A percentile compares a stretch with the other conserved stretches of the same genome.
phyloP scores from a whole-genome alignment of 2,329 filamentous ascomycete species.

The Acrodontium crateriforme region DNA sequence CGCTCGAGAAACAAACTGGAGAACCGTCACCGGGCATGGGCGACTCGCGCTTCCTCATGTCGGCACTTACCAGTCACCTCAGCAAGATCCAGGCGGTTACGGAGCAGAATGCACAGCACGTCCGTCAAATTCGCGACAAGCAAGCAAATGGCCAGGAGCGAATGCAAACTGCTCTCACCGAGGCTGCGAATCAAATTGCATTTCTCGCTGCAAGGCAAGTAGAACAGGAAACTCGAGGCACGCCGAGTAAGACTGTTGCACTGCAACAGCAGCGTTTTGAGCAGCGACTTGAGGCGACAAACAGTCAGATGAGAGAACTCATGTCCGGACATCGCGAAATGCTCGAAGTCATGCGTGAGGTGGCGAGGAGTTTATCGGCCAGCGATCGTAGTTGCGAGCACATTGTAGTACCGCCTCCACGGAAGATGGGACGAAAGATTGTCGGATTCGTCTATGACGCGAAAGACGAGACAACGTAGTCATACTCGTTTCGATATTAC shows the following conservation, averaged over 20 bases:
- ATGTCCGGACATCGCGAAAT: slow-evolving; percentile 16
- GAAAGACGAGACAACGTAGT: no score
- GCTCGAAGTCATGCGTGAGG: slow-evolving; percentile 11
- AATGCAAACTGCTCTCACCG: slow-evolving; percentile 4
- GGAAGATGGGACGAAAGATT: slow-evolving; percentile 18
- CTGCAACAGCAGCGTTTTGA: no score
- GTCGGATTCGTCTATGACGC: slow-evolving; percentile 21
- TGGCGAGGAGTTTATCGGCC: slow-evolving; percentile 11
- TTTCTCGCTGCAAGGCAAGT: slow-evolving; percentile 1
- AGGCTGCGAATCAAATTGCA: slow-evolving; percentile 2
- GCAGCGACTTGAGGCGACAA: slow-evolving; percentile 13
- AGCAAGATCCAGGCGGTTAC: slow-evolving; percentile 17
- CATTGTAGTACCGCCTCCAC: slow-evolving; percentile 18
- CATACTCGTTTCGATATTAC: no score
- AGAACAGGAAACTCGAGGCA: no score
- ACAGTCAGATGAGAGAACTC: slow-evolving; percentile 14
- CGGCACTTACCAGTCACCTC: slow-evolving; percentile 15
- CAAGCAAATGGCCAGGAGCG: slow-evolving; percentile 5
- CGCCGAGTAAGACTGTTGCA: no score
- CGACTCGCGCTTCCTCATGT: slow-evolving; percentile 15
- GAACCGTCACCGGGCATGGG: slow-evolving; percentile 8
- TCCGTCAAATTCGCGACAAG: slow-evolving; percentile 10
- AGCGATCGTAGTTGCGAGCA: slow-evolving; percentile 14
- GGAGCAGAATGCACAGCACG: slow-evolving; percentile 14
- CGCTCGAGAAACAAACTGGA: slow-evolving; percentile 8